phyloP scores from a whole-genome alignment of 75 land plant genomes.

The Gnetum montanum region DNA sequence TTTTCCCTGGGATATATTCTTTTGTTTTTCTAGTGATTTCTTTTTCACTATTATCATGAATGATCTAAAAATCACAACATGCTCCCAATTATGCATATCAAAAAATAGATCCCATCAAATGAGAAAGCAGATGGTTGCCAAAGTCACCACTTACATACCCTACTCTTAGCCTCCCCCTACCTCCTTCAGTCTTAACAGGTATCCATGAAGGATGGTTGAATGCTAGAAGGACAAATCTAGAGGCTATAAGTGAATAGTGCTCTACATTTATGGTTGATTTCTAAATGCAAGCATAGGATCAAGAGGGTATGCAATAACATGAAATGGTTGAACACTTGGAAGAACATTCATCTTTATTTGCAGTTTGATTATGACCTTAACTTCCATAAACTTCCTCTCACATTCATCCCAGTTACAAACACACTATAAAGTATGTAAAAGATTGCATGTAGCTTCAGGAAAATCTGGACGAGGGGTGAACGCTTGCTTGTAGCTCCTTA shows the following conservation, averaged over 20 bases:
- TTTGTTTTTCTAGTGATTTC: too few species aligned
- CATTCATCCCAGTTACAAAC: conserved; percentile 94
- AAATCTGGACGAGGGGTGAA: conserved; percentile 73
- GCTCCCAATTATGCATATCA: conserved; percentile 82
- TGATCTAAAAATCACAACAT: conserved; percentile 94
- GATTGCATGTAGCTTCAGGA: conserved; percentile 97
- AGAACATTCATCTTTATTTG: conserved; percentile 86
- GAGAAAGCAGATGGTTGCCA: conserved; percentile 95
- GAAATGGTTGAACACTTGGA: conserved; percentile 98
- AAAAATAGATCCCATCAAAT: conserved; percentile 98
- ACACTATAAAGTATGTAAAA: conserved; percentile 41
- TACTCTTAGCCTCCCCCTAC: conserved; percentile 55
- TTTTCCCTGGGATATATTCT: neutral
- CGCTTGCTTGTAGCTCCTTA: conserved; percentile 92
- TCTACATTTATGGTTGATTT: conserved; percentile 61
- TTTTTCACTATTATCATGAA: too few species aligned
- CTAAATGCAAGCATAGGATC: conserved; percentile 84
- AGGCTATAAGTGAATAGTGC: conserved; percentile 74
- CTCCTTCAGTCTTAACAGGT: conserved; percentile 50
- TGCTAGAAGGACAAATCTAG: conserved; percentile 60
- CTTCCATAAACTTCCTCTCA: conserved; percentile 66
- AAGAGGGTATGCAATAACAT: conserved; percentile 95
- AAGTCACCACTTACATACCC: conserved; percentile 99
- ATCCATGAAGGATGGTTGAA: conserved; percentile 59
- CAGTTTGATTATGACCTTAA: conserved; percentile 68